These are phyloP conservation scores for Boletellus emodensis DNA, from an alignment of 768 basidiomycete genomes.

Conservation along the genomic window DNA sequence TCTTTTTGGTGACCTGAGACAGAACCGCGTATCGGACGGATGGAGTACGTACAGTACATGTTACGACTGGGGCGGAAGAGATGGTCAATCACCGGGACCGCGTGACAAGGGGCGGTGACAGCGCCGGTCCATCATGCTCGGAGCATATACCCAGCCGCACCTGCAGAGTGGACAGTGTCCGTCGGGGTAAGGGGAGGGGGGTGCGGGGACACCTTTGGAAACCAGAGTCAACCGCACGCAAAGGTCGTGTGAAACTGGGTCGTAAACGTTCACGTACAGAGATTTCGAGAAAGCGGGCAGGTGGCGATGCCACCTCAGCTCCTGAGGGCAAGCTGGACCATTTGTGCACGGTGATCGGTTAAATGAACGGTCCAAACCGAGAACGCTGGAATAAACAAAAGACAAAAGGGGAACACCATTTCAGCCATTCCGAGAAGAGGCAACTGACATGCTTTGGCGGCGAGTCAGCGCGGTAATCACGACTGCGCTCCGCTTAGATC, in stretches of 20 bases:
- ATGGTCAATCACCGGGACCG: background rate
- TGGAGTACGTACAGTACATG: conserved; percentile 1
- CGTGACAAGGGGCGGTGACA: background rate
- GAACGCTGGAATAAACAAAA: conserved; percentile 25
- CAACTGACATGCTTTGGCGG: conserved; percentile 24
- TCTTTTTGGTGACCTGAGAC: conserved; percentile 3
- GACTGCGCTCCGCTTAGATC: conserved; percentile 19
- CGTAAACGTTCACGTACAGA: background rate
- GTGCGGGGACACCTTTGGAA: background rate
- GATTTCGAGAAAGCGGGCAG: conserved; percentile 5
- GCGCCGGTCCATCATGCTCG: conserved; percentile 14
- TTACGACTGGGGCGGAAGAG: background rate
- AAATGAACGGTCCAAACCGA: conserved; percentile 23
- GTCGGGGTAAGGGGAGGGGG: background rate
- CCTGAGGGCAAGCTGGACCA: conserved; percentile 12
- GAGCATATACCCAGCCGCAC: background rate
- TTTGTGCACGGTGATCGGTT: conserved; percentile 17
- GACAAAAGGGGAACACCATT: conserved; percentile 8
- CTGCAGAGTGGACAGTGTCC: background rate
- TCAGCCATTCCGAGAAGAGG: conserved; percentile 13
- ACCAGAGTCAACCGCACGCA: background rate
- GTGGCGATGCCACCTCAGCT: conserved; percentile 16
- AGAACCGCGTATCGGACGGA: conserved; percentile 3
- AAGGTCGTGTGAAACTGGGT: conserved; percentile 6
- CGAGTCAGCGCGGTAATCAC: conserved; percentile 23